phyloP scores from a whole-genome alignment of 2,329 filamentous ascomycete species.

The Exophiala calicioides region DNA sequence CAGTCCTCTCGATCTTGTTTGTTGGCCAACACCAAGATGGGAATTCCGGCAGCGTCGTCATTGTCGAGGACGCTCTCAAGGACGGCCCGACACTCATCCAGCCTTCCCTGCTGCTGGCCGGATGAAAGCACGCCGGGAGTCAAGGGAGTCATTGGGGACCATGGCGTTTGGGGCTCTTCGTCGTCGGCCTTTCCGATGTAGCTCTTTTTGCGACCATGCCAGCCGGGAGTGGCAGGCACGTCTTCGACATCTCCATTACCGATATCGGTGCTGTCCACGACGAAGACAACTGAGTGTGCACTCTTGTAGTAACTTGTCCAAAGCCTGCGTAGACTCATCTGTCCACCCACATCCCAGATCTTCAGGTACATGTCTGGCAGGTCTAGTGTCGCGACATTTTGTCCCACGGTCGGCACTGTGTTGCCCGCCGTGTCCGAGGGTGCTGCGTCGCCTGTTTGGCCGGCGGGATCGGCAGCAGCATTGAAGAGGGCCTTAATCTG shows the following conservation, averaged over 20 bases:
- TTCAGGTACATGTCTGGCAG: conserved; percentile 95
- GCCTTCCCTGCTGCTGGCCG: conserved; percentile 51
- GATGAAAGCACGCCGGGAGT: conserved; percentile 33
- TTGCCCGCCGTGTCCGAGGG: conserved; percentile 69
- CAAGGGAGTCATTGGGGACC: conserved; percentile 39
- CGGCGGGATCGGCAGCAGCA: conserved; percentile 43
- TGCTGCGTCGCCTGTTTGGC: conserved; percentile 39
- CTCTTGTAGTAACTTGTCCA: conserved; percentile 96
- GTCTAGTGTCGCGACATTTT: conserved; percentile 90
- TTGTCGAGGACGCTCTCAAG: conserved; percentile 87
- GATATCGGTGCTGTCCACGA: conserved; percentile 92
- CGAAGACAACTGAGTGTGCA: conserved; percentile 96
- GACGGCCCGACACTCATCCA: conserved; percentile 87
- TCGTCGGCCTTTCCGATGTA: conserved; percentile 27
- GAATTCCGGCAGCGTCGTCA: conserved; percentile 85
- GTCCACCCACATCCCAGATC: conserved; percentile 97
- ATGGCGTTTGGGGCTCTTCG: conserved; percentile 39
- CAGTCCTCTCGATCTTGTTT: conserved; percentile 98
- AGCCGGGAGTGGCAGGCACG: conserved; percentile 21
- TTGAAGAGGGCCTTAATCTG: conserved; percentile 90
- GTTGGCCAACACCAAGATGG: conserved; percentile 88
- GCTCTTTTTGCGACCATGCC: conserved; percentile 31
- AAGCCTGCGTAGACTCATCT: conserved; percentile 80
- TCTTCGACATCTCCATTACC: conserved; percentile 66
- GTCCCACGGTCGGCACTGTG: conserved; percentile 94